Evolutionary conservation across 1,284 basidiomycete species (phyloP).

Genomic region (Ceratobasidium sp.): DNA sequence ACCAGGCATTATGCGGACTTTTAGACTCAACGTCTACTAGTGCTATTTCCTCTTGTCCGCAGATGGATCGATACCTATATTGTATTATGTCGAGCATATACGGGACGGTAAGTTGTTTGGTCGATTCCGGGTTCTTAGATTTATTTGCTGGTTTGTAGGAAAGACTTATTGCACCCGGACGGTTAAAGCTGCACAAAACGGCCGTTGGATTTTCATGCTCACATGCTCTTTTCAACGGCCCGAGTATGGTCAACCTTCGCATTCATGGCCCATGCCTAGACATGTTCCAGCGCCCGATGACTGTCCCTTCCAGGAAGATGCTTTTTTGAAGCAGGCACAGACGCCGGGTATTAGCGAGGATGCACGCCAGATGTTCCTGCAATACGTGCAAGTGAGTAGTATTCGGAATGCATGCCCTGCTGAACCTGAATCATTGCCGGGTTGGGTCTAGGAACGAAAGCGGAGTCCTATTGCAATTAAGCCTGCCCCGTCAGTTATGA

Average conservation of each 20-base stretch:
- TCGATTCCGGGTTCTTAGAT: not conserved
- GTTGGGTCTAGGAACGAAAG: constrained; percentile 68
- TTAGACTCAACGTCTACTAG: constrained; percentile 57
- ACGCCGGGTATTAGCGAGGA: constrained; percentile 57
- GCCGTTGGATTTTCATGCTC: constrained; percentile 83
- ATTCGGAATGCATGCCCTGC: not conserved
- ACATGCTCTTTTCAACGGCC: constrained; percentile 88
- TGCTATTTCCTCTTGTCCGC: constrained; percentile 87
- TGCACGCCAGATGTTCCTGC: constrained; percentile 56
- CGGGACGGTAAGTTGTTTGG: constrained; percentile 62
- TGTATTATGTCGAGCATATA: constrained; percentile 89
- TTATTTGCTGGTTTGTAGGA: constrained; percentile 57
- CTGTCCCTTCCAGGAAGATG: constrained; percentile 71
- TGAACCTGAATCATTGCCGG: not conserved
- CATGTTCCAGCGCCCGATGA: constrained; percentile 71
- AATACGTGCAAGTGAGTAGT: constrained; percentile 63
- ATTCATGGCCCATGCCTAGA: constrained; percentile 74
- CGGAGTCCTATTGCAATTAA: constrained; percentile 79
- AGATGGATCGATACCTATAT: constrained; percentile 80
- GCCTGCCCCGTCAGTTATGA: constrained; percentile 57
- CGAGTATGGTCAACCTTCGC: constrained; percentile 77
- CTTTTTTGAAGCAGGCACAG: constrained; percentile 60
- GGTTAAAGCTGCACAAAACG: constrained; percentile 83
- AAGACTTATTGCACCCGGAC: constrained; percentile 79
- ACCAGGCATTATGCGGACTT: not conserved